A percentile compares a stretch with the other conserved stretches of the same genome.
Evolutionary conservation across 1,284 basidiomycete genomes (phyloP).

Genomic region (Apiotrichum brassicae): DNA sequence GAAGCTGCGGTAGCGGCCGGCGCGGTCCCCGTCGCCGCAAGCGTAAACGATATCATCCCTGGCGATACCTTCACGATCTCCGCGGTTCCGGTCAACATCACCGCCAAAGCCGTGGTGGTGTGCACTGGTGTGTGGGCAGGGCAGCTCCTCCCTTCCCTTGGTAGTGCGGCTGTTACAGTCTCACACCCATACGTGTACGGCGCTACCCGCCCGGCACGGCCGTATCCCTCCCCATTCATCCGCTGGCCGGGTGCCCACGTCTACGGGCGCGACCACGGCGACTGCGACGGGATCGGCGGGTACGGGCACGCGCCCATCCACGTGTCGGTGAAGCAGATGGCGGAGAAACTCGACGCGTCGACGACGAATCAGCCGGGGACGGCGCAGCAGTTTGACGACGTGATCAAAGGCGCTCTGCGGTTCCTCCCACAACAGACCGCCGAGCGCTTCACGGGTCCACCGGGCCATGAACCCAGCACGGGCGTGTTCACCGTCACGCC

Average conservation of each 20-base stretch:
- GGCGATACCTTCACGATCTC: not conserved
- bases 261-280: constrained; percentile 30
- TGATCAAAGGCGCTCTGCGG: constrained; percentile 10
- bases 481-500: constrained; percentile 29
- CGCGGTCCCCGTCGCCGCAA: constrained; percentile 11
- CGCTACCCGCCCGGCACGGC: not conserved
- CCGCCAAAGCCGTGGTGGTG: constrained; percentile 14
- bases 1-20: constrained; percentile 11
- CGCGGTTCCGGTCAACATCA: not conserved
- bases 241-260: constrained; percentile 23
- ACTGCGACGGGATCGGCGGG: constrained; percentile 23
- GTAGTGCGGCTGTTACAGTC: constrained; percentile 15
- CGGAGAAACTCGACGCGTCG: constrained; percentile 9
- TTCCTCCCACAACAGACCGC: constrained; percentile 17
- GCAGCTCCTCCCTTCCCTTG: constrained; percentile 18
- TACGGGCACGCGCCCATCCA: constrained; percentile 24
- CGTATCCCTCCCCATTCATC: constrained; percentile 16
- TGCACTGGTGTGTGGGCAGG: constrained; percentile 31
- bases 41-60: constrained; percentile 11
- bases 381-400: constrained; percentile 13
- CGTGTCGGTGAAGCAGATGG: constrained; percentile 3
- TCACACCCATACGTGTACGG: constrained; percentile 27
- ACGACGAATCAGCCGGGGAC: constrained; percentile 16
- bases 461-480: constrained; percentile 3
- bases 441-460: constrained; percentile 1